Evolutionary conservation across 1,284 basidiomycete species (phyloP).

Genomic region (Sporisorium reilianum): DNA sequence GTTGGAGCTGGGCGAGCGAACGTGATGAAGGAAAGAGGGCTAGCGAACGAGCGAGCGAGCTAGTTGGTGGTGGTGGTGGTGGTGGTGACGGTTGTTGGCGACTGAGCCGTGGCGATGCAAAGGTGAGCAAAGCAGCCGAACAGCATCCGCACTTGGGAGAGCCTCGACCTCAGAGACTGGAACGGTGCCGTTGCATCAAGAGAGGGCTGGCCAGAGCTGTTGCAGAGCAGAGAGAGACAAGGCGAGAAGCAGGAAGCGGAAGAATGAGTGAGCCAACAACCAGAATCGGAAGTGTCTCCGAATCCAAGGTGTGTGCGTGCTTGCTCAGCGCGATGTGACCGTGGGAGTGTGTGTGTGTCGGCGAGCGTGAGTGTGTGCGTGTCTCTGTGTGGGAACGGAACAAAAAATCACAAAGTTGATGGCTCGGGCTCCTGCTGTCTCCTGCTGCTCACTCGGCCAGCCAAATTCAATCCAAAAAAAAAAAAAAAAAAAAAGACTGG

Average conservation of each 20-base stretch:
- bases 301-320: slow-evolving; percentile 1
- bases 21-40: background rate
- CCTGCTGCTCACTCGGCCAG: no score
- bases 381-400: slow-evolving; percentile 6
- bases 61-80: background rate
- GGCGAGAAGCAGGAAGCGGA: background rate
- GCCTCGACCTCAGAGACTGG: background rate
- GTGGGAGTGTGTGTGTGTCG: no score
- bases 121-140: background rate
- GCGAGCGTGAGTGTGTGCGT: no score
- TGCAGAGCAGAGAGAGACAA: background rate
- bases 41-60: background rate
- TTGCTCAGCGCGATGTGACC: slow-evolving; percentile 9
- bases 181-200: slow-evolving; percentile 1
- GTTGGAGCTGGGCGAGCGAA: slow-evolving; percentile 1
- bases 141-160: slow-evolving; percentile 1
- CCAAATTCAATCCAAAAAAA: no score
- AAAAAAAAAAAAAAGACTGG: background rate
- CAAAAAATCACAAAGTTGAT: no score
- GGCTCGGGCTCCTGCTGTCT: slow-evolving; percentile 2
- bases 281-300: slow-evolving; percentile 4
- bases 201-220: background rate
- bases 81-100: background rate
- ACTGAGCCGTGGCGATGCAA: slow-evolving; percentile 2
- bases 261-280: background rate